A percentile compares a stretch with the other conserved stretches of the same genome.
phyloP scores from a whole-genome alignment of 2,329 filamentous ascomycete genomes.

The Mycosphaerelloides madeirae region DNA sequence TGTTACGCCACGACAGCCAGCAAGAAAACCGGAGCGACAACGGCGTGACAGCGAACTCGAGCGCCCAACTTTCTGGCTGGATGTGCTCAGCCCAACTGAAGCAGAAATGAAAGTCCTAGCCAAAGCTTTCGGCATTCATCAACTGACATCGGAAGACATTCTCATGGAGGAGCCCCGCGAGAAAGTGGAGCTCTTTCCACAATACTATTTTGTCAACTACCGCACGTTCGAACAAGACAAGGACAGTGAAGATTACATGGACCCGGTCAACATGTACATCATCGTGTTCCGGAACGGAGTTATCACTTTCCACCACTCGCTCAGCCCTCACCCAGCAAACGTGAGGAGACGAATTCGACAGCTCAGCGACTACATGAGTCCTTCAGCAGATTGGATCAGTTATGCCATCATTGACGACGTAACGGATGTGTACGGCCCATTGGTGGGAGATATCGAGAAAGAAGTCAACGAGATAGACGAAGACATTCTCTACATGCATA shows the following conservation, averaged over 20 bases:
- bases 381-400: constrained; percentile 95
- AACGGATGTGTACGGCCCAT: constrained; percentile 87
- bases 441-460: constrained; percentile 89
- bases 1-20: constrained; percentile 28
- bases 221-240: constrained; percentile 94
- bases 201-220: constrained; percentile 99
- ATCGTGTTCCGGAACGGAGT: constrained; percentile 95
- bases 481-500: constrained; percentile 77
- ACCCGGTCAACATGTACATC: constrained; percentile 96
- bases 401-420: constrained; percentile 98
- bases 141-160: constrained; percentile 91
- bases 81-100: constrained; percentile 85
- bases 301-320: constrained; percentile 94
- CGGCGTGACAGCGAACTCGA: constrained; percentile 54
- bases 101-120: constrained; percentile 91
- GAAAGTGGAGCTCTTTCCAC: constrained; percentile 93
- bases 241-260: constrained; percentile 81
- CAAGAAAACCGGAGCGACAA: constrained; percentile 22
- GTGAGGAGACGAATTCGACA: constrained; percentile 91
- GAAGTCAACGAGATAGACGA: constrained; percentile 98
- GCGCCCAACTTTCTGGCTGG: constrained; percentile 93
- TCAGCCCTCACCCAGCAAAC: constrained; percentile 92
- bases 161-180: constrained; percentile 96
- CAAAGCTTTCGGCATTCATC: constrained; percentile 92
- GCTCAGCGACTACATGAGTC: constrained; percentile 84